Percentiles rank a stretch among this genome's conserved stretches.
These are phyloP conservation scores for Clarireedia hainanense DNA, from an alignment of 2,329 filamentous ascomycete genomes.

Conservation along the genomic window DNA sequence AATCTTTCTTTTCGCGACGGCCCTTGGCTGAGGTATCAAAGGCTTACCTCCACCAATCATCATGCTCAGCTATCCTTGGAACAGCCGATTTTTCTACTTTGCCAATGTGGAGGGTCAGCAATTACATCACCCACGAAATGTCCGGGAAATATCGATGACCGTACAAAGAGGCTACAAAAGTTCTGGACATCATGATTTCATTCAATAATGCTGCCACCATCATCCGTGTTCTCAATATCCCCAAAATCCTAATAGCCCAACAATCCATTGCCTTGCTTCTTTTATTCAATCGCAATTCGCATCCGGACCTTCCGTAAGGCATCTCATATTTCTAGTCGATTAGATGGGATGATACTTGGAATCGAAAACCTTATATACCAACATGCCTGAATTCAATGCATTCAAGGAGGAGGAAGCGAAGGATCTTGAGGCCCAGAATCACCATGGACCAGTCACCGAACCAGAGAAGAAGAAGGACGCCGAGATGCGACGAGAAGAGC, in stretches of 20 bases:
- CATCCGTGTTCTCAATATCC: background rate
- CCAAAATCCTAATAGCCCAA: background rate
- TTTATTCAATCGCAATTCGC: background rate
- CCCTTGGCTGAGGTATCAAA: background rate
- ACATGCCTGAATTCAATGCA: constrained; percentile 9
- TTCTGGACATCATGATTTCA: background rate
- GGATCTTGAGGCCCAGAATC: background rate
- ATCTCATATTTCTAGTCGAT: background rate
- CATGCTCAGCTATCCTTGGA: background rate
- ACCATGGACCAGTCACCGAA: background rate
- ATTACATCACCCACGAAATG: constrained; percentile 5
- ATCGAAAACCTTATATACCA: background rate
- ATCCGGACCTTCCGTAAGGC: background rate
- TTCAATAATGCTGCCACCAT: background rate
- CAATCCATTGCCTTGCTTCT: background rate
- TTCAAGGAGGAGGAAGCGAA: constrained; percentile 5
- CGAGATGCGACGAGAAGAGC: background rate
- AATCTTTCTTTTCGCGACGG: background rate
- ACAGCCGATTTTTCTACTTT: constrained; percentile 1
- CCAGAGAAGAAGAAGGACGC: background rate
- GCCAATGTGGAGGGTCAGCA: background rate
- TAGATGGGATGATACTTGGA: background rate
- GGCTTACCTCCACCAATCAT: background rate
- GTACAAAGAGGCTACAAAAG: background rate
- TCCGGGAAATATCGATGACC: background rate